Conservation (phyloP, 768 basidiomycete species). For the Chalciporus piperatus region DNA sequence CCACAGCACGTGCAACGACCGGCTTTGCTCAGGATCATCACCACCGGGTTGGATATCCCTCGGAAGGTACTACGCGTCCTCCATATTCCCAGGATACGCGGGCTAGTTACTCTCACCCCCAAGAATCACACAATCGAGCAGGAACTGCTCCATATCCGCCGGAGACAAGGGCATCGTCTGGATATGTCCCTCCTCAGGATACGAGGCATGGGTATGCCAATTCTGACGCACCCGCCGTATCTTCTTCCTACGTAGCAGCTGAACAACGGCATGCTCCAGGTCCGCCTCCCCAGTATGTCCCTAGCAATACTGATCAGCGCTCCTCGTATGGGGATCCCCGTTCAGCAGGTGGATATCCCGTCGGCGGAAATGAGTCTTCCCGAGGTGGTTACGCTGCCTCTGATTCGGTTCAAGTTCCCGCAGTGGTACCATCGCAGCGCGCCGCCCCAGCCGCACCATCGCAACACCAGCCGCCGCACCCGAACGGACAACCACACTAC, state of each 20-base stretch:
- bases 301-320: slow-evolving; percentile 15
- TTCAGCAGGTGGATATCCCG: slow-evolving; percentile 14
- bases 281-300: slow-evolving; percentile 13
- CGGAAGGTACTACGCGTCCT: slow-evolving; percentile 15
- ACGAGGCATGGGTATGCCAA: slow-evolving; percentile 19
- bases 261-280: slow-evolving; percentile 20
- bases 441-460: slow-evolving; percentile 7
- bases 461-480: slow-evolving; percentile 22
- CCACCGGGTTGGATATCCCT: slow-evolving; percentile 12
- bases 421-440: slow-evolving; percentile 19
- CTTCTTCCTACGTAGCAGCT: slow-evolving; percentile 14
- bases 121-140: slow-evolving; percentile 20
- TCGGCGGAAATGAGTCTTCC: slow-evolving; percentile 9
- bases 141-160: slow-evolving; percentile 5
- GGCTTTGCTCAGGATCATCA: slow-evolving; percentile 16
- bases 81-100: slow-evolving; percentile 19
- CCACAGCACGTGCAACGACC: slow-evolving; percentile 12
- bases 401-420: slow-evolving; percentile 14
- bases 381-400: slow-evolving; percentile 13
- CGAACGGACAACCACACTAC: slow-evolving; percentile 17
- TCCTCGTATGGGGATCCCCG: slow-evolving; percentile 24
- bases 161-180: slow-evolving; percentile 22
- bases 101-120: slow-evolving; percentile 10
- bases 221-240: slow-evolving; percentile 13
- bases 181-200: slow-evolving; percentile 18